phyloP scores from a whole-genome alignment of 2,329 filamentous ascomycete species.

The Botryotinia calthae region DNA sequence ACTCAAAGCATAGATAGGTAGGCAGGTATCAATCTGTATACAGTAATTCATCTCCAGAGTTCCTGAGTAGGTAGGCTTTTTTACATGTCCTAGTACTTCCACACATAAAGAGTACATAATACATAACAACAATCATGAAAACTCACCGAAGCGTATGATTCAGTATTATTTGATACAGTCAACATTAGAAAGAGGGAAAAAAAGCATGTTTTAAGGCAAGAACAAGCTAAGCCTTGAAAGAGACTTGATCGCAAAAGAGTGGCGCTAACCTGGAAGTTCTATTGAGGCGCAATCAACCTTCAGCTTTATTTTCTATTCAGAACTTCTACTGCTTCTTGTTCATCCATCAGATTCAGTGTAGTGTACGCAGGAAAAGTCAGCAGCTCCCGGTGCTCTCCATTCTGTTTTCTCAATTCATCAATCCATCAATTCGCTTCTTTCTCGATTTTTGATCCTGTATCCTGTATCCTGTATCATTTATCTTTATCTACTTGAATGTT shows the following conservation, averaged over 20 bases:
- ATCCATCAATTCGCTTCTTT: background rate
- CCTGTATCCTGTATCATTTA: background rate
- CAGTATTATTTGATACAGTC: background rate
- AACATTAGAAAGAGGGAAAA: background rate
- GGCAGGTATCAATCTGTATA: background rate
- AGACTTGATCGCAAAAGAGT: constrained; percentile 17
- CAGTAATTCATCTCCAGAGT: background rate
- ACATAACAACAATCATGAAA: background rate
- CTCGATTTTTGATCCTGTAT: background rate
- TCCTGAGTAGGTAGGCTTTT: background rate
- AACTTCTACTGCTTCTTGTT: background rate
- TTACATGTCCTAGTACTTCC: background rate
- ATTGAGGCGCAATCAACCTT: constrained; percentile 20
- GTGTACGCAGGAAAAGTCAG: constrained; percentile 3
- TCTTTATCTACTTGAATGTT: constrained; percentile 13
- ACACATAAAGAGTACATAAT: background rate
- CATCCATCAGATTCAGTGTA: background rate
- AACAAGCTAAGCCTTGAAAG: constrained; percentile 18
- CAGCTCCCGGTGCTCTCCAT: background rate
- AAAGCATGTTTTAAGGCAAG: background rate
- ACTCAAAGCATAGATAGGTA: background rate
- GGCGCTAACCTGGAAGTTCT: constrained; percentile 18
- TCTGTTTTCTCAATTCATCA: background rate
- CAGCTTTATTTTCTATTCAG: constrained; percentile 15
- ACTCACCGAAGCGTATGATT: background rate